Base-by-base conservation (phyloP, 805 yeast species). In the Saturnispora saitoi region DNA sequence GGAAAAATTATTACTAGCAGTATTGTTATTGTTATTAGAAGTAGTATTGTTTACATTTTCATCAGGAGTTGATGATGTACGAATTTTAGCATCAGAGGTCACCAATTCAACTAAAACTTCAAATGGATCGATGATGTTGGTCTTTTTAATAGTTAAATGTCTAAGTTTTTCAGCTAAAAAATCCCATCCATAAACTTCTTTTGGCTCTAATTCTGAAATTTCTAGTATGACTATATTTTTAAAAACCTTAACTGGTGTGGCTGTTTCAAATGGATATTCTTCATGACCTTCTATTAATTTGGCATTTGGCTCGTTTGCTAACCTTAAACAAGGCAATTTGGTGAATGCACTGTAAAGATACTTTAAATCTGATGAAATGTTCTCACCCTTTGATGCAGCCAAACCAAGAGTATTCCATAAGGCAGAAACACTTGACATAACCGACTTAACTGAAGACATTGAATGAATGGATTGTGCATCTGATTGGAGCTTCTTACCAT, bases 241-340 rank as follows among this genome's bases (percentile, higher is more conserved):
- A 61, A 81, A 81, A 61, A 77, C 70, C 36, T 66, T 66, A n/a
- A 81, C 59, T 3, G 87, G 86, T 8, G 82, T 81, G 4, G 83
- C 73, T 3, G 86, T 79, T 57, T 81, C 87, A 59, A 82, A 80
- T 0, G 86, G 87, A 58, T 76, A 81, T 58, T 81, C 86, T 56
- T 81, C 85, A 59, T 79, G 81, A 2, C 81, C 80, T 44, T 70
- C 72, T 28, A 81, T 80, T 40, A 77, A 65, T 52, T 70, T 74
- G 15, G 82, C 75, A 52, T 78, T 78, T 6, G 78, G 70, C 52
- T 78, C 82, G 10, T 82, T 81, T 11, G 81, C 75, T 48, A 81
- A 59, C 32, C 83, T 65, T 45, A 81, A 68, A 58, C 86, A 79
- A 0, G 87, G 86, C 26, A 81, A 66, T 53, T 80, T 80, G 3